Base-by-base conservation (phyloP, 1,139 yeast genomes). In the Yamadazyma conglobata region DNA sequence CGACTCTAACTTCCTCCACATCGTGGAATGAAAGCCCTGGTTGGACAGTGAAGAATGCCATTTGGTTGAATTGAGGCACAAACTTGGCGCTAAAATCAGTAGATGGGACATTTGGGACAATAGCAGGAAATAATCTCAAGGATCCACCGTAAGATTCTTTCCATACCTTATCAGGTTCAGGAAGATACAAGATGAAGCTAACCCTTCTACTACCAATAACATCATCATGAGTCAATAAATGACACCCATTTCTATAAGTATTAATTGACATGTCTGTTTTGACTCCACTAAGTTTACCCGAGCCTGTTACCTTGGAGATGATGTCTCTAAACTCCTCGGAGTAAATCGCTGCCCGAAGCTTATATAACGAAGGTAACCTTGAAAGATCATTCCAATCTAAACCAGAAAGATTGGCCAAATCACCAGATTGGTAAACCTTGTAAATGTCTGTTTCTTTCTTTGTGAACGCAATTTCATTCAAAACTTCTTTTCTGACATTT, bases 11-110 rank as follows among this genome's bases (percentile, higher is more conserved):
- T 54, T 93, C 98, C 58, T 93, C 98, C 7, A 93, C 99, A 46
- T 93, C 98, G 54, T 93, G 99, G 67, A 91, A 93, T 3, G 95
- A 84, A 30, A 82, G 73, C 1, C 98, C 99, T 1, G 98, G 98
- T 52, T 88, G 94, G 7, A 93, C 97, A 2, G 85, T 82, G 68
- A 93, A 93, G 52, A 91, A 86, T 1, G 97, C 96, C 52, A 93
- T 79, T 57, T 91, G 96, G 56, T 93, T 91, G 70, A 94, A 93
- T 44, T 85, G 93, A 1, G 98, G 98, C 1, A 87, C 84, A 22
- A 91, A 63, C 43, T 79, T 79, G 24, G 73, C 68, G 19, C 73
- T 62, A 47, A 62, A 77, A 54, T 89, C 97, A 3, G 95, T 72
- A 35, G 74, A 73, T 6, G 99, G 98, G 4, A 89, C 94, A 47